phyloP scores from a whole-genome alignment of 2,329 filamentous ascomycete genomes.

The Fusarium lateritium region DNA sequence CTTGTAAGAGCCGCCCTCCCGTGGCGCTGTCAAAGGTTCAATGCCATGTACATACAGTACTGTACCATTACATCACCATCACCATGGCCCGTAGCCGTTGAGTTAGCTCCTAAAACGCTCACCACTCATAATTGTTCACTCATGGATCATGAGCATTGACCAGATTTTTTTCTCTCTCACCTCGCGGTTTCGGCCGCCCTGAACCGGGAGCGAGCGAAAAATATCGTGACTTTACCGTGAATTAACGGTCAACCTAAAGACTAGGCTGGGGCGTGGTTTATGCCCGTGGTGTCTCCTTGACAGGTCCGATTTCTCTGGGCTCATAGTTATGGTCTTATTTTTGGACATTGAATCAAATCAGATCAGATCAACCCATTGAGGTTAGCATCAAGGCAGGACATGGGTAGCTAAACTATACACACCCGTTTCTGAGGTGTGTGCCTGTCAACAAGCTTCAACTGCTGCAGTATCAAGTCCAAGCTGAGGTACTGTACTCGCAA shows the following conservation, averaged over 20 bases:
- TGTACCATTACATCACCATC: conserved; percentile 48
- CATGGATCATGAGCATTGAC: background rate
- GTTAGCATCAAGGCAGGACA: conserved; percentile 13
- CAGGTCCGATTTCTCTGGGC: conserved; percentile 33
- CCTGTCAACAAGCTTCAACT: conserved; percentile 15
- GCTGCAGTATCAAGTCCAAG: background rate
- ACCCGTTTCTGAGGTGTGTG: conserved; percentile 20
- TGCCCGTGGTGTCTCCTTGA: conserved; percentile 40
- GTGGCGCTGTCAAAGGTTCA: conserved; percentile 22
- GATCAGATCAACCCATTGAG: conserved; percentile 40
- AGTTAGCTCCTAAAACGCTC: background rate
- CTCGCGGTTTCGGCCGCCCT: conserved; percentile 31
- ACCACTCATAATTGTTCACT: background rate
- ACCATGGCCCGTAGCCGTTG: conserved; percentile 5
- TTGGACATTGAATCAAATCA: conserved; percentile 39
- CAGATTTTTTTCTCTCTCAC: background rate
- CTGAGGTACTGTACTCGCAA: background rate
- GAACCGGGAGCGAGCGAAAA: conserved; percentile 35
- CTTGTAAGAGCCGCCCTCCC: conserved; percentile 41
- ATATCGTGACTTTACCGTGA: conserved; percentile 28
- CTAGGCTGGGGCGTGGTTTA: conserved; percentile 6
- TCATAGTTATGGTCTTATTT: conserved; percentile 42
- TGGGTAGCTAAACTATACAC: conserved; percentile 21
- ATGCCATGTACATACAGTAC: background rate
- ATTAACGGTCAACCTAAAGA: conserved; percentile 14